Evolutionary conservation across 1,139 yeast genomes (phyloP).

Genomic region (Citeromyces hawaiiensis): DNA sequence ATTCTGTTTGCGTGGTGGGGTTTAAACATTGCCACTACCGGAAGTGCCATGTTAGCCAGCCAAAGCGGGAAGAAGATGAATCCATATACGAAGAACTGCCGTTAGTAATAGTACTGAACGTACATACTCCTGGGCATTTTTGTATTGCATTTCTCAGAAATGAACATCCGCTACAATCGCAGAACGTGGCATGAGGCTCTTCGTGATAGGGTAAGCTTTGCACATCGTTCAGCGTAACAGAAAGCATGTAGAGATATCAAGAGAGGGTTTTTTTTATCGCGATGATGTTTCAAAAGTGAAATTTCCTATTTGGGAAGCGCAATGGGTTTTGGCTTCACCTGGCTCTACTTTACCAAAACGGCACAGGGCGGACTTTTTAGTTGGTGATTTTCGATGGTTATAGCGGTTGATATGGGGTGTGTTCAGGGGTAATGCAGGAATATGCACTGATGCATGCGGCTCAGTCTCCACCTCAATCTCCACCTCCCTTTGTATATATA

Average conservation of each 20-base stretch:
- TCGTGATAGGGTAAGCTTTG: background rate
- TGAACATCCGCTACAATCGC: background rate
- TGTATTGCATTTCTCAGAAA: background rate
- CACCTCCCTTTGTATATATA: too few relatives aligned
- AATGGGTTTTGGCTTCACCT: background rate
- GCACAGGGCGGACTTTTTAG: too few relatives aligned
- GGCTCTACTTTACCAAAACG: too few relatives aligned
- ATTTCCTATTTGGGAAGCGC: constrained; percentile 1
- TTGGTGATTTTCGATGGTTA: background rate
- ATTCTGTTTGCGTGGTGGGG: background rate
- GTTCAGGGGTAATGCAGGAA: background rate
- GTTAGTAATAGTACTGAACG: background rate
- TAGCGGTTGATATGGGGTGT: too few relatives aligned
- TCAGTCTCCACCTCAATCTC: too few relatives aligned
- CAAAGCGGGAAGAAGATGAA: background rate
- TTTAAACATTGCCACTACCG: background rate
- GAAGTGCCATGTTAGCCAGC: background rate
- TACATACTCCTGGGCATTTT: background rate
- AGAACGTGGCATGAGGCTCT: background rate
- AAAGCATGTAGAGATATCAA: background rate
- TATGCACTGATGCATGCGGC: background rate
- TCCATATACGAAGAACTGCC: background rate
- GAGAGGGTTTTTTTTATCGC: background rate
- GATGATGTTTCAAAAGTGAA: background rate
- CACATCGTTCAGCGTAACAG: background rate